phyloP scores from a whole-genome alignment of 371 early-diverging fungal species.

The Circinella umbellata region DNA sequence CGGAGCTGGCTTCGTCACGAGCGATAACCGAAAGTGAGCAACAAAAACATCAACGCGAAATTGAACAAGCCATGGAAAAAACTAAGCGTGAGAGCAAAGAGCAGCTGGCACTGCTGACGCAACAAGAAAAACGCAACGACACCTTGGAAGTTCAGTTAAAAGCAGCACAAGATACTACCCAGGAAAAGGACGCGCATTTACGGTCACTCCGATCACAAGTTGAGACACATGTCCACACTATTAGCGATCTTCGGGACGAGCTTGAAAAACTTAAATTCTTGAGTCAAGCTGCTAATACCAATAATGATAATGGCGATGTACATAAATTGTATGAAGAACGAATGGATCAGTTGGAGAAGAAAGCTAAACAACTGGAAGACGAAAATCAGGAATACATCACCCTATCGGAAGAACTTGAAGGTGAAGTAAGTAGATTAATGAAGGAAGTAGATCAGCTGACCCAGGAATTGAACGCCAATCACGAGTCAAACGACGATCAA shows the following conservation, averaged over 20 bases:
- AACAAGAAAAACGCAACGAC: conserved; percentile 1
- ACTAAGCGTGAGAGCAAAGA: background rate
- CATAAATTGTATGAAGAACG: conserved; percentile 18
- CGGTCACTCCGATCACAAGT: conserved; percentile 23
- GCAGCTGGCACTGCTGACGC: conserved; percentile 9
- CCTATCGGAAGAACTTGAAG: conserved; percentile 37
- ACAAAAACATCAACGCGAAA: background rate
- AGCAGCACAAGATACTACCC: conserved; percentile 8
- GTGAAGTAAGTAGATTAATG: conserved; percentile 33
- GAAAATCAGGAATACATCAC: conserved; percentile 40
- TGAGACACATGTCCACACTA: conserved; percentile 23
- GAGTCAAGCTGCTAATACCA: background rate
- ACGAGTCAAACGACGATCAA: conserved; percentile 2
- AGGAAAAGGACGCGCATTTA: conserved; percentile 23
- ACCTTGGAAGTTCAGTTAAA: conserved; percentile 3
- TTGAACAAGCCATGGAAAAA: conserved; percentile 4
- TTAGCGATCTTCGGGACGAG: conserved; percentile 21
- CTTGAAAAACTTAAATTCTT: conserved; percentile 17
- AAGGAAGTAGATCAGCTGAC: conserved; percentile 24
- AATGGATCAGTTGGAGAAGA: conserved; percentile 18
- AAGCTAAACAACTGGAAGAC: conserved; percentile 28
- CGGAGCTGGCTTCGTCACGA: conserved; percentile 10
- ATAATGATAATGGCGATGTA: background rate
- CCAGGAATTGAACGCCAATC: conserved; percentile 24
- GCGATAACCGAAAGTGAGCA: background rate